phyloP scores from a whole-genome alignment of 495 filamentous ascomycete species.

The Xylaria flabelliformis region DNA sequence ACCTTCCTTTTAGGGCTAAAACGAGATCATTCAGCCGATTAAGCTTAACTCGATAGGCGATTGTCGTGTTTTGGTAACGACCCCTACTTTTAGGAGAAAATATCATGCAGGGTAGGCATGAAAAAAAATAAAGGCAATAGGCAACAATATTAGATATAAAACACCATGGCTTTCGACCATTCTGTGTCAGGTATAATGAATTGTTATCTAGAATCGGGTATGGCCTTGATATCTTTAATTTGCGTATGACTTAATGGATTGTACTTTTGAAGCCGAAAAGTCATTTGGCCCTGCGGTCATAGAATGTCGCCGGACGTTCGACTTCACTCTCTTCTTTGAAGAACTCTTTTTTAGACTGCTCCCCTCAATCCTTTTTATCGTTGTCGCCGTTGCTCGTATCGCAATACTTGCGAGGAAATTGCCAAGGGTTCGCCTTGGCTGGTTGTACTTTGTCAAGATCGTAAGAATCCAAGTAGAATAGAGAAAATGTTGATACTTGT shows the following conservation, averaged over 20 bases:
- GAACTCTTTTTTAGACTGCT: slow-evolving; percentile 28
- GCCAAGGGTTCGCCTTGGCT: slow-evolving; percentile 5
- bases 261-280: slow-evolving; percentile 25
- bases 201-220: neutral
- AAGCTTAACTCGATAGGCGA: neutral
- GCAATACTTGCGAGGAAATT: neutral
- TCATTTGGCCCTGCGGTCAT: slow-evolving; percentile 23
- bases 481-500: neutral
- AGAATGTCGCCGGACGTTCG: slow-evolving; percentile 23
- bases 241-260: neutral
- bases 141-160: slow-evolving; percentile 13
- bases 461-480: neutral
- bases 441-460: slow-evolving; percentile 16
- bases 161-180: neutral
- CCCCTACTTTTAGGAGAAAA: neutral
- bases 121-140: neutral
- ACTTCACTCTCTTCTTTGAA: slow-evolving; percentile 28
- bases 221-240: neutral
- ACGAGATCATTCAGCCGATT: neutral
- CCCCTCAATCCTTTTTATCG: slow-evolving; percentile 17
- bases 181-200: neutral
- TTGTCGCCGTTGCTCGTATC: neutral
- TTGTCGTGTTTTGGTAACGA: neutral
- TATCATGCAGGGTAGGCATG: neutral
- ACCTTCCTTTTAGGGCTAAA: slow-evolving; percentile 2